A percentile compares a stretch with the other conserved stretches of the same genome.
phyloP scores from a whole-genome alignment of 163 green algal species.

The Chloroidium sp. region DNA sequence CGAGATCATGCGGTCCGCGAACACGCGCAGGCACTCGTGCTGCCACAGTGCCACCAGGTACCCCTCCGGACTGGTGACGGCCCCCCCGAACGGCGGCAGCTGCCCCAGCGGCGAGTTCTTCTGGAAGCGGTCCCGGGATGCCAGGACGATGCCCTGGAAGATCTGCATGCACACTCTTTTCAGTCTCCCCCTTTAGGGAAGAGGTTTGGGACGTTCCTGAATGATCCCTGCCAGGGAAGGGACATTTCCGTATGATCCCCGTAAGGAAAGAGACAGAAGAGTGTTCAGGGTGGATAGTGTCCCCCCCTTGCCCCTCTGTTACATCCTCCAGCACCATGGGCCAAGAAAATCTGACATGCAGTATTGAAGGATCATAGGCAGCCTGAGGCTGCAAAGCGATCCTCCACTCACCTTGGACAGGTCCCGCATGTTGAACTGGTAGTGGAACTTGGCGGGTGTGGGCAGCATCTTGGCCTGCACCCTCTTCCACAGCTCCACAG shows the following conservation, averaged over 20 bases:
- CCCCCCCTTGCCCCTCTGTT: too few species aligned
- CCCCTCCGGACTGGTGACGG: slow-evolving; percentile 58
- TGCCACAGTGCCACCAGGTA: slow-evolving; percentile 85
- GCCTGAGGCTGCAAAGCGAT: too few species aligned
- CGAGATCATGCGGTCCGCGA: slow-evolving; percentile 81
- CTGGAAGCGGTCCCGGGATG: slow-evolving; percentile 56
- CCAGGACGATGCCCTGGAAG: slow-evolving; percentile 82
- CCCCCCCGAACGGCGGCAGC: slow-evolving; percentile 47
- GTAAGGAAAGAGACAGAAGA: too few species aligned
- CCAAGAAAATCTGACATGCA: too few species aligned
- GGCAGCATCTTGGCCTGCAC: slow-evolving; percentile 74
- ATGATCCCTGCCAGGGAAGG: too few species aligned
- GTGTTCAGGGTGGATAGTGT: too few species aligned
- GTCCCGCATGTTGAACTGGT: slow-evolving; percentile 92
- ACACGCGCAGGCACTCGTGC: slow-evolving; percentile 87
- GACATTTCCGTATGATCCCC: too few species aligned
- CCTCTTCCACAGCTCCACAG: slow-evolving; percentile 77
- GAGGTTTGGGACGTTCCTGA: too few species aligned
- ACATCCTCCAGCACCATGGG: too few species aligned
- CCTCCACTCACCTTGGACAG: slow-evolving; percentile 52
- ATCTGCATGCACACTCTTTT: slow-evolving; percentile 27
- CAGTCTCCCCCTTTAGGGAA: too few species aligned
- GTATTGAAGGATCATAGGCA: too few species aligned
- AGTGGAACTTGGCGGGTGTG: slow-evolving; percentile 93
- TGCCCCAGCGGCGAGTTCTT: slow-evolving; percentile 2